Conservation (phyloP, 2,329 filamentous ascomycete species). For the Botrytis elliptica region DNA sequence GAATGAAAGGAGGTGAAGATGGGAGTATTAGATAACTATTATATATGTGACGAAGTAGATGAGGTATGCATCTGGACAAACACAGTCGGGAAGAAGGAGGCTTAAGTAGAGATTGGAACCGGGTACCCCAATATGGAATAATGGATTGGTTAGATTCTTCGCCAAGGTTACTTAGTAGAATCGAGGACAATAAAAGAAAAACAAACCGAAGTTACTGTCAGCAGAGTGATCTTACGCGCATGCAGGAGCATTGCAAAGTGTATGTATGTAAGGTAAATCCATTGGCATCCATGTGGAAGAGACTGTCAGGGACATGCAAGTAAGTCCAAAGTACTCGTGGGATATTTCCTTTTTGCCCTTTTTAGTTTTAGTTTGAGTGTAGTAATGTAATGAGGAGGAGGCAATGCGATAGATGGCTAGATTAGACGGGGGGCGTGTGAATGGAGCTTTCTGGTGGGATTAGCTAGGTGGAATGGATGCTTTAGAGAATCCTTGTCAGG, state of each 20-base stretch:
- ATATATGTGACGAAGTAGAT: slow-evolving; percentile 7
- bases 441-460: not conserved
- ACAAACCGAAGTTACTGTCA: slow-evolving; percentile 6
- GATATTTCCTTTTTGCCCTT: slow-evolving; percentile 1
- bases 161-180: not conserved
- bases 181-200: slow-evolving; percentile 4
- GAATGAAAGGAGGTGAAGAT: not conserved
- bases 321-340: not conserved
- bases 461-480: no score
- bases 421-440: not conserved
- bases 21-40: not conserved
- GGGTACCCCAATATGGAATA: not conserved
- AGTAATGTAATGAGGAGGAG: not conserved
- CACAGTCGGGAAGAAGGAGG: slow-evolving; percentile 16
- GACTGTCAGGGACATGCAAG: slow-evolving; percentile 20
- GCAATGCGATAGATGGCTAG: not conserved
- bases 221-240: slow-evolving; percentile 23
- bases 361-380: not conserved
- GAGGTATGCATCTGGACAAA: slow-evolving; percentile 4
- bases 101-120: slow-evolving; percentile 24
- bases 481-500: not conserved
- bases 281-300: slow-evolving; percentile 12
- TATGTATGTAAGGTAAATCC: slow-evolving; percentile 5
- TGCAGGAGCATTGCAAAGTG: slow-evolving; percentile 6
- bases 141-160: not conserved